Base-by-base conservation (phyloP, 106 monocot genomes). In the Dendrobium catenatum region DNA sequence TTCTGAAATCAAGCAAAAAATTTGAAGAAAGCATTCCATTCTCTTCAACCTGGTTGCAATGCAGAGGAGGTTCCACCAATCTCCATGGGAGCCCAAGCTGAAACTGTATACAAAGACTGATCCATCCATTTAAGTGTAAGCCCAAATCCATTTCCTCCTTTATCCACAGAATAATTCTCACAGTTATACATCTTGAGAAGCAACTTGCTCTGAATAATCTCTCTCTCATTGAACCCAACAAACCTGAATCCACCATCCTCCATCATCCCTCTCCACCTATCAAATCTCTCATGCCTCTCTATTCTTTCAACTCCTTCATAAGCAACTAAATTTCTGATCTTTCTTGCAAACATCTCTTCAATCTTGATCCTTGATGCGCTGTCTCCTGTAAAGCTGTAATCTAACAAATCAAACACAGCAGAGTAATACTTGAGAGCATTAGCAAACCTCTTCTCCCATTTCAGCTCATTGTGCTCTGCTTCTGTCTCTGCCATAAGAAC, bases 281-380 rank as follows among this genome's bases (percentile, higher is more conserved):
- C 73, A 55, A 96, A 91, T 19, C 31, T 80, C 83, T 89, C 85
- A 74, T 93, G 89, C 75, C 91, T 67, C 81, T 93, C 93, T 1
- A 88, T n/a, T 80, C 93, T 73, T 80, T 91, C 91, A 5, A 6
- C n/a, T 43, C 87, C 91, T 55, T 88, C 91, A 37, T 85, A 88
- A 2, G 84, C 84, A 4, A 96, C 82, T 1, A 93, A 74, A 89
- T 88, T 88, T 51, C 91, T 89, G 59, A 93, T 87, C 89, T 90
- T 89, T 81, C 87, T 76, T 17, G 82, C 93, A 70, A 90, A 93
- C 93, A 90, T 90, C 84, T 88, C 87, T 73, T 96, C 96, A 2
- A 93, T 77, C 84, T 88, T 90, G 59, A 72, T 61, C 80, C 96
- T 89, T 1, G 88, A 87, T 0, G 40, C 24, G 80, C 90, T 93